Base-by-base conservation (phyloP, 257 asterid species). In the Ballota nigra region DNA sequence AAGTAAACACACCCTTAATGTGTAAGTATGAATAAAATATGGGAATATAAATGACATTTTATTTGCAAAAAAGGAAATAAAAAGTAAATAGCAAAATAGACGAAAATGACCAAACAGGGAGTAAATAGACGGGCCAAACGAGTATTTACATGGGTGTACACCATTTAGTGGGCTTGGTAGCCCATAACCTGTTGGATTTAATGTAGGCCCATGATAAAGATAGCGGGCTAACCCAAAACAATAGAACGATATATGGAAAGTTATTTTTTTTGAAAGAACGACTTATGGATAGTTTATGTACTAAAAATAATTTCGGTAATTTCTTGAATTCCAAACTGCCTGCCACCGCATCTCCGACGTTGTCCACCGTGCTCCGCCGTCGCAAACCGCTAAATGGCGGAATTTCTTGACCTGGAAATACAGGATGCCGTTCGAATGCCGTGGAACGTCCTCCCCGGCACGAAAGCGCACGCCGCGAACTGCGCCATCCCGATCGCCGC, bases 391-490 rank as follows among this genome's bases (percentile, higher is more conserved):
- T 4, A 71, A 52, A 92, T 93, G 98, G 76, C 96, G 84, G 97
- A 94, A 69, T 94, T 94, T 74, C 75, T 83, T 10, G 98, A 91
- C 73, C 75, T 94, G 3, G 99, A 94, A 75, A 22, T 73, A 3
- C 97, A 88, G 77, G 98, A 91, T 79, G 81, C 90, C 40, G 95
- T 94, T 33, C 88, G 99, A 62, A 94, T 94, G 99, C 97, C 99
- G 19, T 94, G 98, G 98, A 94, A 94, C 80, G 98, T 94, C 52
- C 83, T 94, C 6, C 99, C 99, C 8, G 99, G 99, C 31, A 86
- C 95, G n/a, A 94, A 89, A 83, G 78, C 88, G 15, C 97, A 91
- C 65, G 87, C 97, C 5, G 93, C 96, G 4, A 90, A 89, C 67
- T 94, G 97, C 83, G 80, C 88, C 55, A 84, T 94, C 62, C 99